Conservation (phyloP, 2,329 filamentous ascomycete species). For the Camillea tinctor region DNA sequence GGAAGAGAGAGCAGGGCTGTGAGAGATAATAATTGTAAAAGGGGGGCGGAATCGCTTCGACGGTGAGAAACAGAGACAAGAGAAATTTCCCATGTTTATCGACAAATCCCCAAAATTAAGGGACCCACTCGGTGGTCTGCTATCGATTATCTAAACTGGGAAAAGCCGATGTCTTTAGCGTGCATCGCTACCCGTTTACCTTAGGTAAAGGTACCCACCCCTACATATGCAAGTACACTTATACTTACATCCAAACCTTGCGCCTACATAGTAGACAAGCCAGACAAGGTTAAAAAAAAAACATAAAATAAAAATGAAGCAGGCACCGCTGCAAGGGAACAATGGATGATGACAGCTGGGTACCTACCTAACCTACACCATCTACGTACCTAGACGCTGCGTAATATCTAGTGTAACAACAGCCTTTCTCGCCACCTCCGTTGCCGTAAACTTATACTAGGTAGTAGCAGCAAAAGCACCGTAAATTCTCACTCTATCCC, state of each 20-base stretch:
- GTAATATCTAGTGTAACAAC: too few species aligned
- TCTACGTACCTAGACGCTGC: too few species aligned
- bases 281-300: neutral
- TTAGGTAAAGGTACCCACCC: neutral
- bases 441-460: neutral
- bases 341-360: too few species aligned
- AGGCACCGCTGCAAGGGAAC: too few species aligned
- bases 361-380: too few species aligned
- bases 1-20: neutral
- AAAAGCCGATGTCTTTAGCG: neutral
- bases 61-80: constrained; percentile 8
- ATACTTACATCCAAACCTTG: neutral
- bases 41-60: neutral
- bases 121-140: neutral
- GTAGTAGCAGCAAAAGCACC: too few species aligned
- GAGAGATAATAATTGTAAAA: neutral
- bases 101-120: constrained; percentile 6
- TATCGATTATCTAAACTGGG: neutral
- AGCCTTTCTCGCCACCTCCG: neutral
- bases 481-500: neutral
- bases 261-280: too few species aligned
- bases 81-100: constrained; percentile 27
- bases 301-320: too few species aligned
- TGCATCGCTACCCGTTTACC: neutral
- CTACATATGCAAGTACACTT: neutral